A percentile compares a stretch with the other conserved stretches of the same genome.
These are phyloP conservation scores for Penicillium sp. DNA, from an alignment of 2,329 filamentous ascomycete species.

Conservation along the genomic window DNA sequence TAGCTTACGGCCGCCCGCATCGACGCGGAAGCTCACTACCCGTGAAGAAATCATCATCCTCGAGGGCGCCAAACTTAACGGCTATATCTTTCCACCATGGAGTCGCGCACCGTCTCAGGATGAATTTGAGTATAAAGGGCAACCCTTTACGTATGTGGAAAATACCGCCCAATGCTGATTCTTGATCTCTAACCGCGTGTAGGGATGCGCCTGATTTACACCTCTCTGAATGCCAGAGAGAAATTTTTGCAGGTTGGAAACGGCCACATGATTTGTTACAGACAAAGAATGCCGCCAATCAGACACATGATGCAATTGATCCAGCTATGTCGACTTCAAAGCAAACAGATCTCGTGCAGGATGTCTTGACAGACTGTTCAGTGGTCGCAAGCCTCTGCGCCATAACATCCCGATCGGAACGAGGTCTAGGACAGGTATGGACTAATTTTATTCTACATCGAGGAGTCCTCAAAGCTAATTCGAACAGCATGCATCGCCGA, in stretches of 20 bases:
- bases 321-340: constrained; percentile 59
- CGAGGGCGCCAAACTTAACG: constrained; percentile 76
- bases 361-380: constrained; percentile 93
- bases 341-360: constrained; percentile 83
- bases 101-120: constrained; percentile 57
- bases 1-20: constrained; percentile 49
- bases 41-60: constrained; percentile 75
- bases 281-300: constrained; percentile 38
- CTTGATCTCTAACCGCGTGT: constrained; percentile 23
- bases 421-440: constrained; percentile 65
- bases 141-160: constrained; percentile 62
- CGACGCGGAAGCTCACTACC: constrained; percentile 62
- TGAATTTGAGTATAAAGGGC: constrained; percentile 61
- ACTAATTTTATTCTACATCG: not conserved
- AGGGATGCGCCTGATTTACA: constrained; percentile 70
- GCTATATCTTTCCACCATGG: constrained; percentile 84
- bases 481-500: constrained; percentile 64
- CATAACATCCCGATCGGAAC: constrained; percentile 67
- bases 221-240: constrained; percentile 70
- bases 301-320: constrained; percentile 14
- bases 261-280: constrained; percentile 66
- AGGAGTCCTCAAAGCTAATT: constrained; percentile 6
- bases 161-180: constrained; percentile 11
- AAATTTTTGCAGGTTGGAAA: constrained; percentile 82
- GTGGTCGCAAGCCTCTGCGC: constrained; percentile 95